These are phyloP conservation scores for Euphorbia peplus DNA, from an alignment of 345 rosid genomes.

Conservation along the genomic window DNA sequence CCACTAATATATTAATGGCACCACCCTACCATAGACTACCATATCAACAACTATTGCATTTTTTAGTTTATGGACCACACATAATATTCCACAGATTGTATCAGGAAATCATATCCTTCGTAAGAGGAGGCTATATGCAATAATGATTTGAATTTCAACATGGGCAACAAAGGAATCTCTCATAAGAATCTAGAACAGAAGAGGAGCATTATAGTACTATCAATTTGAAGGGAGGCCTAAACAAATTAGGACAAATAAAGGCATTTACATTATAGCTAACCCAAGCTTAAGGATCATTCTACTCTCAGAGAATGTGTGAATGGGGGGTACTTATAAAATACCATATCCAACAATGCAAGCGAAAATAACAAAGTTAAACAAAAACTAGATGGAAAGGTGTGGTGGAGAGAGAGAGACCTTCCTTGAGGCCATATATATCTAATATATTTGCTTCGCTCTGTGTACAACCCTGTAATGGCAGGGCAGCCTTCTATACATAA, in stretches of 20 bases:
- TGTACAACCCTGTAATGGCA: slow-evolving; percentile 39
- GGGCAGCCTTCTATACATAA: slow-evolving; percentile 42
- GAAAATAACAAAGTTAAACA: slow-evolving; percentile 3
- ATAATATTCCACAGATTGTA: background rate
- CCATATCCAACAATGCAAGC: slow-evolving; percentile 16
- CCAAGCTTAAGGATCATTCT: too few species aligned
- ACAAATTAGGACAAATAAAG: too few species aligned
- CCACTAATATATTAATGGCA: background rate
- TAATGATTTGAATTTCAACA: background rate
- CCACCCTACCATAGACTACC: background rate
- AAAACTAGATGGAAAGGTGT: slow-evolving; percentile 13
- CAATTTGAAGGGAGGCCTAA: background rate
- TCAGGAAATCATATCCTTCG: background rate
- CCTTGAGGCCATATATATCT: slow-evolving; percentile 19
- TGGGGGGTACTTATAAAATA: slow-evolving; percentile 15
- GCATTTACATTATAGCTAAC: background rate
- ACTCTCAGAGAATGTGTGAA: too few species aligned
- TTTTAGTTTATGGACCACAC: background rate
- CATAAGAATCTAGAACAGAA: background rate
- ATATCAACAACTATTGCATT: background rate
- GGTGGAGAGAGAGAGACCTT: slow-evolving; percentile 34
- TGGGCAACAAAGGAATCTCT: background rate
- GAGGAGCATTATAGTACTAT: background rate
- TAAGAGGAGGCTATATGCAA: background rate
- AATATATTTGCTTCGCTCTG: slow-evolving; percentile 33